A percentile compares a stretch with the other conserved stretches of the same genome.
These are phyloP conservation scores for Pisolithus orientalis DNA, from an alignment of 768 basidiomycete genomes.

Conservation along the genomic window DNA sequence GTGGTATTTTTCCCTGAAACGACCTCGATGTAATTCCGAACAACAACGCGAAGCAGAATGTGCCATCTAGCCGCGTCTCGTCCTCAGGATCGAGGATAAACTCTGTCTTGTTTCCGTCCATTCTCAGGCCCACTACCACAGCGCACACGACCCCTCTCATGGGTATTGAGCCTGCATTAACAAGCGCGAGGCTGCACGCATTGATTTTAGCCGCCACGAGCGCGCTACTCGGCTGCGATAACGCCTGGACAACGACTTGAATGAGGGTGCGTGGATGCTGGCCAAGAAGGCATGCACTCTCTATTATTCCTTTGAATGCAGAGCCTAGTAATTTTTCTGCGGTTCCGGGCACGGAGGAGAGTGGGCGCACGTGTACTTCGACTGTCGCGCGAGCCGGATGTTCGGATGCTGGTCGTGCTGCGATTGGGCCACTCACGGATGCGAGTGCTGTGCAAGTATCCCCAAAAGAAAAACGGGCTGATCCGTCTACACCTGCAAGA, in stretches of 20 bases:
- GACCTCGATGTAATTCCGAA: constrained; percentile 21
- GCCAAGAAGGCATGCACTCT: constrained; percentile 58
- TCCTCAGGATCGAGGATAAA: constrained; percentile 51
- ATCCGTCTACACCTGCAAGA: constrained; percentile 70
- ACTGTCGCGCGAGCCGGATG: constrained; percentile 67
- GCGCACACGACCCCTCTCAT: constrained; percentile 75
- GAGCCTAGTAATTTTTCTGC: constrained; percentile 55
- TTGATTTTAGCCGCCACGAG: constrained; percentile 66
- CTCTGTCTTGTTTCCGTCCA: constrained; percentile 6
- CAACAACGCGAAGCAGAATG: constrained; percentile 70
- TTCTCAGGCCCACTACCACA: constrained; percentile 44
- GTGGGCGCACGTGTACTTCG: constrained; percentile 67
- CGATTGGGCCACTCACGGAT: constrained; percentile 77
- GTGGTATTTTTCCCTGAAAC: constrained; percentile 8
- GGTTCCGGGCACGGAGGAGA: constrained; percentile 63
- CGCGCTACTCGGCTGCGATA: constrained; percentile 31
- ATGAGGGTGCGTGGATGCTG: constrained; percentile 68
- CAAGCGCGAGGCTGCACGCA: constrained; percentile 58
- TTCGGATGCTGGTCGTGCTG: constrained; percentile 64
- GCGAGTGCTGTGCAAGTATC: constrained; percentile 42
- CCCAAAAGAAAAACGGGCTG: constrained; percentile 51
- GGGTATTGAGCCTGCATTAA: constrained; percentile 65
- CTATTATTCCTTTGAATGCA: constrained; percentile 49
- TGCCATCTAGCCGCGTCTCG: constrained; percentile 31
- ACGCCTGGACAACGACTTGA: constrained; percentile 70